Percentiles rank a stretch among this genome's conserved stretches.
Evolutionary conservation across 1,139 yeast genomes (phyloP).

Genomic region (Magnusiomyces tetraspermus): DNA sequence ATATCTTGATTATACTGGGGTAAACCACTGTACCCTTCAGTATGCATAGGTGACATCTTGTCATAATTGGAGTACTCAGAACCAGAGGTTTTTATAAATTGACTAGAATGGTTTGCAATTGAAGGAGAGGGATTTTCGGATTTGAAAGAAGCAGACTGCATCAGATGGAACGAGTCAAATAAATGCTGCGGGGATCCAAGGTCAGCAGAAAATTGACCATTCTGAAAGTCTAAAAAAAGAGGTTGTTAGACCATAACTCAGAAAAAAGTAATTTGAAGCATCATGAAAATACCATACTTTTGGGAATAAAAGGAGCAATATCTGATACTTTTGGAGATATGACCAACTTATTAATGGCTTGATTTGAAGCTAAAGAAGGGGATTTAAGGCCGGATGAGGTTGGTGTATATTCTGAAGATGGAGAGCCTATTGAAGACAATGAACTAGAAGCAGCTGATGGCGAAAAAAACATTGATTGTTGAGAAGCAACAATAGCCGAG

Average conservation of each 20-base stretch:
- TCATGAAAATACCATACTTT: slow-evolving; percentile 18
- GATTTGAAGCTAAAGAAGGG: background rate
- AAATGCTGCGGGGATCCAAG: background rate
- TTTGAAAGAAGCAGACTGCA: background rate
- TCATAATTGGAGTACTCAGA: background rate
- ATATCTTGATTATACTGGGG: slow-evolving; percentile 9
- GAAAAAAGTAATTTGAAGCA: slow-evolving; percentile 8
- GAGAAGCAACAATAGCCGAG: background rate
- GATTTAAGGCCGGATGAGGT: background rate
- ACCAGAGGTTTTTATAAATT: background rate
- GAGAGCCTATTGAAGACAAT: background rate
- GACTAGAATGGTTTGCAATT: background rate
- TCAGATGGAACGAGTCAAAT: background rate
- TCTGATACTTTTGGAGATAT: slow-evolving; percentile 20
- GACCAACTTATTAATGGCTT: background rate
- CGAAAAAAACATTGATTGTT: background rate
- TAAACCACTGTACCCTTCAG: slow-evolving; percentile 4
- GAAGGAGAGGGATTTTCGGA: background rate
- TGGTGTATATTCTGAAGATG: background rate
- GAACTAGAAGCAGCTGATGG: background rate
- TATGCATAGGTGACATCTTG: background rate
- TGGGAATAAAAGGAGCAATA: slow-evolving; percentile 20
- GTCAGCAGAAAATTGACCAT: background rate
- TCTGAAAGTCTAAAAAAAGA: background rate
- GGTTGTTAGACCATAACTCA: background rate